phyloP scores from a whole-genome alignment of 768 basidiomycete species.

The Cubamyces sp. region DNA sequence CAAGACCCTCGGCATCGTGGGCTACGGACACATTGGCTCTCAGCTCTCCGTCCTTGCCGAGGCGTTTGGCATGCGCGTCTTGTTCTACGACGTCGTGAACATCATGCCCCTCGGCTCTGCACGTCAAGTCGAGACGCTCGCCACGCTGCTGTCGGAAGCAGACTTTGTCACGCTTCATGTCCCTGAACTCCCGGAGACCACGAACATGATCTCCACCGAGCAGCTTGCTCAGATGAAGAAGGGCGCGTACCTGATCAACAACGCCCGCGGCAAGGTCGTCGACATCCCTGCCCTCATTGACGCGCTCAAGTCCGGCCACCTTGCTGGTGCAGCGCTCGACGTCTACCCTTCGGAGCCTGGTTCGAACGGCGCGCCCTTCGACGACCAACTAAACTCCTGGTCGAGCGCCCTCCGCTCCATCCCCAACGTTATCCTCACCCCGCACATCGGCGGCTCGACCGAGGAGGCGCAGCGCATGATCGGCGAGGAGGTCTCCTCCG shows the following conservation, averaged over 20 bases:
- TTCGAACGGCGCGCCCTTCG: conserved; percentile 87
- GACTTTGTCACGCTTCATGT: conserved; percentile 98
- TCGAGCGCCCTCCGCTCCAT: conserved; percentile 71
- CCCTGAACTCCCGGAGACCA: conserved; percentile 95
- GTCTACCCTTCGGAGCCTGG: conserved; percentile 95
- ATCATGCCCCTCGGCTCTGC: conserved; percentile 98
- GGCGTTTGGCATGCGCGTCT: conserved; percentile 92
- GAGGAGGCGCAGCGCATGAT: conserved; percentile 99
- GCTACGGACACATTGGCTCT: conserved; percentile 97
- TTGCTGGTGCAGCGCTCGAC: conserved; percentile 91
- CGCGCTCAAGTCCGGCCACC: conserved; percentile 80
- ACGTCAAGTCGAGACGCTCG: conserved; percentile 82
- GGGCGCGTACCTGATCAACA: conserved; percentile 96
- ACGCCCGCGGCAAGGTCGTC: conserved; percentile 93
- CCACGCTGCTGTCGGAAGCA: conserved; percentile 70
- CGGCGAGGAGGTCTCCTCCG: conserved; percentile 89
- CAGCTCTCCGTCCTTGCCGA: conserved; percentile 97
- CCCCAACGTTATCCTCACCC: conserved; percentile 94
- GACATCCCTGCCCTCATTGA: conserved; percentile 90
- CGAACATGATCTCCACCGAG: conserved; percentile 82
- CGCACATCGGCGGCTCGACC: conserved; percentile 98
- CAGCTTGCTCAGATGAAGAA: conserved; percentile 92
- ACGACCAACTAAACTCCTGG: conserved; percentile 88
- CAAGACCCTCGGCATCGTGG: conserved; percentile 96
- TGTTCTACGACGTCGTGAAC: conserved; percentile 94